Percentiles rank a stretch among this genome's conserved stretches.
Conservation (phyloP, 2,329 filamentous ascomycete genomes). For the Niveomyces coronatus region DNA sequence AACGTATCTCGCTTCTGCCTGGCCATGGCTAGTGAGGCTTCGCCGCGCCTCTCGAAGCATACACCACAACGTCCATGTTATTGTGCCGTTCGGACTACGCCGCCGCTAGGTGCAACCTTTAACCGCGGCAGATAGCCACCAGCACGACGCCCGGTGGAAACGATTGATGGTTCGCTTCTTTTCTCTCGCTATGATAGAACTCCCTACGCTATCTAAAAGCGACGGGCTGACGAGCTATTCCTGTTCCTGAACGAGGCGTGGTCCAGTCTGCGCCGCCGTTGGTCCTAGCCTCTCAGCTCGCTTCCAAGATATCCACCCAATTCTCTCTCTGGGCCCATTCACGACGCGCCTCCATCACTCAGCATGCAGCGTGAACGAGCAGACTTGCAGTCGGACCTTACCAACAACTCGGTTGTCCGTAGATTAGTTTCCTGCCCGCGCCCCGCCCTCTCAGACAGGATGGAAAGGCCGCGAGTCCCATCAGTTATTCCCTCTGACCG, state of each 20-base stretch:
- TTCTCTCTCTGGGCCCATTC: conserved; percentile 5
- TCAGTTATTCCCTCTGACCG: background rate
- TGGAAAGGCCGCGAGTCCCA: background rate
- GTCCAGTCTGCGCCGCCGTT: background rate
- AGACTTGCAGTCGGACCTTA: background rate
- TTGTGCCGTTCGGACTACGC: too few relatives aligned
- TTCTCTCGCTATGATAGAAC: background rate
- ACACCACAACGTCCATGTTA: too few relatives aligned
- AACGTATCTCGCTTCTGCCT: too few relatives aligned
- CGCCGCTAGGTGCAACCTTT: too few relatives aligned
- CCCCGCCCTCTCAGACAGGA: conserved; percentile 4
- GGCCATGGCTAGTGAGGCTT: too few relatives aligned
- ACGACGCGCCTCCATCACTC: background rate
- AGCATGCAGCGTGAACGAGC: background rate
- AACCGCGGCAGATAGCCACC: too few relatives aligned
- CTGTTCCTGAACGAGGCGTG: conserved; percentile 9
- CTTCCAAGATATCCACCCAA: conserved; percentile 4
- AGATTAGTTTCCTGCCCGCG: conserved; percentile 4
- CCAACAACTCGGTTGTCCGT: background rate
- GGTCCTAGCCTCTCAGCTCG: background rate
- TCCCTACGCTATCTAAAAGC: background rate
- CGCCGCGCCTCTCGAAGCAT: too few relatives aligned
- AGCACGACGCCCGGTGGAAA: too few relatives aligned
- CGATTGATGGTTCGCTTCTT: too few relatives aligned
- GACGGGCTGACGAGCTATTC: conserved; percentile 7